These are phyloP conservation scores for Boletales sp. DNA, from an alignment of 768 basidiomycete genomes.

Conservation along the genomic window DNA sequence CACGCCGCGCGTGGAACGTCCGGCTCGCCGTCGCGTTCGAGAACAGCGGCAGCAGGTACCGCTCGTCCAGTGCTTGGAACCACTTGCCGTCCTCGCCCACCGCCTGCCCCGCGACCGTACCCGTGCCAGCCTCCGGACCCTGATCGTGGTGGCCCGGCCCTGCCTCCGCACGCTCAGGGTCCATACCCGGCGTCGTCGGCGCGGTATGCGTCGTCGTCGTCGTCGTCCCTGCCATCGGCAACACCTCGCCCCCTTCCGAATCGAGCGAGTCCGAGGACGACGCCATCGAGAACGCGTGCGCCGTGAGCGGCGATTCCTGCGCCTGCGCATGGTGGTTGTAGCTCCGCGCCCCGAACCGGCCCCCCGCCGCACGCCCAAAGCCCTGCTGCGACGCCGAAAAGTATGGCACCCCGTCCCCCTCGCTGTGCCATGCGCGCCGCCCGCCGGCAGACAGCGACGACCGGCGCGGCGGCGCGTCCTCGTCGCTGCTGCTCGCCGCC, in stretches of 20 bases:
- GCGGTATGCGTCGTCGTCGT: background rate
- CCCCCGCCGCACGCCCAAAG: conserved; percentile 33
- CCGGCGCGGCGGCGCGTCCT: conserved; percentile 35
- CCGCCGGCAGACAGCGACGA: conserved; percentile 30
- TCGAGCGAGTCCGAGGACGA: conserved; percentile 80
- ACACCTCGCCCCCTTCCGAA: conserved; percentile 69
- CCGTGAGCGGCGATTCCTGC: conserved; percentile 16
- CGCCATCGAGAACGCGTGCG: conserved; percentile 56
- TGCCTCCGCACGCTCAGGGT: conserved; percentile 11
- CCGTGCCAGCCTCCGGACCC: conserved; percentile 1
- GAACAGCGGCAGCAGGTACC: conserved; percentile 89
- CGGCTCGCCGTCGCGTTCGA: conserved; percentile 88
- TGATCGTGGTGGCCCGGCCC: background rate
- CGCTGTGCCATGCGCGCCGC: conserved; percentile 40
- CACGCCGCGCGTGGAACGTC: conserved; percentile 77
- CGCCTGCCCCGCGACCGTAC: conserved; percentile 7
- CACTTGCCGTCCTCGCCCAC: conserved; percentile 78
- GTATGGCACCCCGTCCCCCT: conserved; percentile 40
- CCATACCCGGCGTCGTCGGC: background rate
- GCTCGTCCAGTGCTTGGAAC: conserved; percentile 95
- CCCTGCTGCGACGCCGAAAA: conserved; percentile 23
- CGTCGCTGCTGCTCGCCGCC: conserved; percentile 55
- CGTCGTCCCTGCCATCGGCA: conserved; percentile 72
- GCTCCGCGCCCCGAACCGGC: conserved; percentile 46
- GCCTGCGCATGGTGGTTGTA: conserved; percentile 62